Evolutionary conservation across 2,329 filamentous ascomycete species (phyloP).

Genomic region (Aspergillus spinulosporus): DNA sequence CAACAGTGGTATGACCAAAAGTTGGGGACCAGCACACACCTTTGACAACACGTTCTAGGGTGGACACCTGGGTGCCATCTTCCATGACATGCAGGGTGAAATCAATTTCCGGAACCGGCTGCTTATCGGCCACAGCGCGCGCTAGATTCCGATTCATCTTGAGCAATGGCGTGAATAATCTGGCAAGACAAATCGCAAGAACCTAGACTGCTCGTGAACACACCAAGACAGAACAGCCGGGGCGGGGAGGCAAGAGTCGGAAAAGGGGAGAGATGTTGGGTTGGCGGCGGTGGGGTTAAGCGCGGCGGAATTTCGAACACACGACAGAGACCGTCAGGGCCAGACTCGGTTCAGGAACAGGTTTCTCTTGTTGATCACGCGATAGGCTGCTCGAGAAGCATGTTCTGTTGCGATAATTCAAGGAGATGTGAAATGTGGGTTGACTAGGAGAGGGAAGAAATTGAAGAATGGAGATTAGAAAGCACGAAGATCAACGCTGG

Average conservation of each 20-base stretch:
- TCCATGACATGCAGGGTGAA: constrained; percentile 99
- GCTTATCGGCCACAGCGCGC: constrained; percentile 91
- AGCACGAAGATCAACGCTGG: constrained; percentile 1
- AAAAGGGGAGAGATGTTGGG: constrained; percentile 11
- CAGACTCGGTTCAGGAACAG: constrained; percentile 1
- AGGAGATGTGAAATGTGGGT: not conserved
- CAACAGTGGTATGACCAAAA: not conserved
- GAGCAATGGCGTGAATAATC: constrained; percentile 17
- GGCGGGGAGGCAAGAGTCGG: constrained; percentile 9
- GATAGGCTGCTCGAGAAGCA: not conserved
- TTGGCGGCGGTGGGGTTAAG: constrained; percentile 26
- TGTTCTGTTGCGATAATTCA: constrained; percentile 3
- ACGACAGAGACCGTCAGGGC: constrained; percentile 10
- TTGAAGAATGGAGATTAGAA: constrained; percentile 1
- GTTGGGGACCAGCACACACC: constrained; percentile 56
- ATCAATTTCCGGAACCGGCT: constrained; percentile 94
- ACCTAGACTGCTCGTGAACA: constrained; percentile 16
- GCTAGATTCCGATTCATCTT: constrained; percentile 60
- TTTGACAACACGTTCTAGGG: constrained; percentile 95
- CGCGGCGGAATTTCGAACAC: constrained; percentile 23
- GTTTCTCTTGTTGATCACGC: constrained; percentile 5
- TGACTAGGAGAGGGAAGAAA: not conserved
- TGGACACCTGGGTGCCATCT: constrained; percentile 93
- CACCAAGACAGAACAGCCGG: constrained; percentile 5
- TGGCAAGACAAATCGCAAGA: constrained; percentile 15